A percentile compares a stretch with the other conserved stretches of the same genome.
These are phyloP conservation scores for Fragaria iinumae DNA, from an alignment of 306 rosid species.

Conservation along the genomic window DNA sequence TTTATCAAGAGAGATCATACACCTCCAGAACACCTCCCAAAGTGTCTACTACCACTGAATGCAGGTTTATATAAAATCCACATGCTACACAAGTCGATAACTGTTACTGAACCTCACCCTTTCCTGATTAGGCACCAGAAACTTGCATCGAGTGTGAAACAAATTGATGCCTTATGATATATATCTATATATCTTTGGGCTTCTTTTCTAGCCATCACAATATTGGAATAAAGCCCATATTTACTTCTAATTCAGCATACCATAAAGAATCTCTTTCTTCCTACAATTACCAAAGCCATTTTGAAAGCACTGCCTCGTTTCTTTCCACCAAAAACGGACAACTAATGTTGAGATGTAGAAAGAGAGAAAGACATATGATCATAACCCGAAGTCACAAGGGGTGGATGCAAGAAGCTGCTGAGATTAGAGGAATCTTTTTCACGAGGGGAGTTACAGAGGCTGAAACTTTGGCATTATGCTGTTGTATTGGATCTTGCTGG, in stretches of 20 bases:
- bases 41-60: not conserved
- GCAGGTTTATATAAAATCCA: not conserved
- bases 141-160: not conserved
- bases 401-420: not conserved
- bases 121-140: not conserved
- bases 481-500: not conserved
- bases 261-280: not conserved
- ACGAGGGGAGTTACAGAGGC: not conserved
- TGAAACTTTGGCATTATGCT: not conserved
- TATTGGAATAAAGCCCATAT: not conserved
- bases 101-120: not conserved
- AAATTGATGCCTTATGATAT: not conserved
- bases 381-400: not conserved
- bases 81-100: not conserved
- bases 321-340: not conserved
- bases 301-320: not conserved
- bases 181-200: not conserved
- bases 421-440: not conserved
- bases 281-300: not conserved
- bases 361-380: not conserved
- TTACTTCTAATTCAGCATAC: not conserved
- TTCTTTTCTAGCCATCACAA: not conserved
- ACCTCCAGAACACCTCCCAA: not conserved
- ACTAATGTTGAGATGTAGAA: not conserved
- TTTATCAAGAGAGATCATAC: not conserved